Evolutionary conservation across 805 yeast genomes (phyloP).

Genomic region (Nakazawaea holstii): DNA sequence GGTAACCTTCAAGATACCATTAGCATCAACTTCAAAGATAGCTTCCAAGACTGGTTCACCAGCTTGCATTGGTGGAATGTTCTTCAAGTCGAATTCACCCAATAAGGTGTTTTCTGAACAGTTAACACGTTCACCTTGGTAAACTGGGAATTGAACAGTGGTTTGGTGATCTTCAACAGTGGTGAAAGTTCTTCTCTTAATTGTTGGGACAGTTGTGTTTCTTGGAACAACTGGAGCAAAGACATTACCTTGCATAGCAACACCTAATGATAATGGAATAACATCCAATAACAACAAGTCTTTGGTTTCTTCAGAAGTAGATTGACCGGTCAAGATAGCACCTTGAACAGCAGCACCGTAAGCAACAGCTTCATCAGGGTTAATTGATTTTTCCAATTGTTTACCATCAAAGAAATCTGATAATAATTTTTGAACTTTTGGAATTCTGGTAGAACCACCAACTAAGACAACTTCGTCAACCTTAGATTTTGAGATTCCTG

Average conservation of each 20-base stretch:
- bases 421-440: conserved; percentile 92
- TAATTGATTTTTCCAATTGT: conserved; percentile 92
- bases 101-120: conserved; percentile 94
- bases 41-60: conserved; percentile 99
- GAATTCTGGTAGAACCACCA: conserved; percentile 99
- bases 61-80: conserved; percentile 97
- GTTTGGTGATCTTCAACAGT: conserved; percentile 99
- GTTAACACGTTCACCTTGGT: conserved; percentile 99
- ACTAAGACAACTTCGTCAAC: conserved; percentile 94
- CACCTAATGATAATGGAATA: conserved; percentile 98
- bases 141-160: conserved; percentile 97
- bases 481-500: conserved; percentile 76
- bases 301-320: conserved; percentile 87
- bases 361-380: conserved; percentile 99
- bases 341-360: conserved; percentile 99
- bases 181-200: conserved; percentile 98
- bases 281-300: conserved; percentile 95
- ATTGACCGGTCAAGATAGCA: conserved; percentile 92
- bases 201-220: conserved; percentile 99
- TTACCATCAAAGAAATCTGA: conserved; percentile 96
- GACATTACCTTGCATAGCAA: conserved; percentile 99
- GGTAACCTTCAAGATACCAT: conserved; percentile 98
- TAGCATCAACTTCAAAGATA: conserved; percentile 98
- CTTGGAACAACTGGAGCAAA: conserved; percentile 99
- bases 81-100: conserved; percentile 98